phyloP scores from a whole-genome alignment of 352 stramenopile species.

The Phytophthora foliorum region DNA sequence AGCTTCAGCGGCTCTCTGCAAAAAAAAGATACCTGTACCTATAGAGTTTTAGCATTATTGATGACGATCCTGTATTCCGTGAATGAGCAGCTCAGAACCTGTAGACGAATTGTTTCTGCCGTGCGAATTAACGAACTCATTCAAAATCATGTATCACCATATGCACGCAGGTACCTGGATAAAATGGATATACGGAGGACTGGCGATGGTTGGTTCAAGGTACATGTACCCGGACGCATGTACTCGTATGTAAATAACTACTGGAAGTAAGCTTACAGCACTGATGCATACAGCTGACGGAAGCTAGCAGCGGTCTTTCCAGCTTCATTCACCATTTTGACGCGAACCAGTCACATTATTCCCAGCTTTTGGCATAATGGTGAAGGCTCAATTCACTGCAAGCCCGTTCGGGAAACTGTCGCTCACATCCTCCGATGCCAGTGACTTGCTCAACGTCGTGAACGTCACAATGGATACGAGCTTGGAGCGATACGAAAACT shows the following conservation, averaged over 20 bases:
- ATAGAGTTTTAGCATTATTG: too few species aligned
- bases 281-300: not conserved
- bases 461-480: slow-evolving; percentile 17
- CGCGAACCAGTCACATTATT: not conserved
- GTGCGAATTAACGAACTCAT: not conserved
- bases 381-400: slow-evolving; percentile 20
- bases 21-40: too few species aligned
- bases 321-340: not conserved
- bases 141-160: not conserved
- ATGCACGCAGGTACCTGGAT: slow-evolving; percentile 1
- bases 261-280: not conserved
- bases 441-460: slow-evolving; percentile 9
- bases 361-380: slow-evolving; percentile 25
- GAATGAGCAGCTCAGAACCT: too few species aligned
- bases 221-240: not conserved
- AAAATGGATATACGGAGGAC: not conserved
- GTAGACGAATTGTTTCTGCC: too few species aligned
- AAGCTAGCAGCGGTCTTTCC: too few species aligned
- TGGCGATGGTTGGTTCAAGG: not conserved
- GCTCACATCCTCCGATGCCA: slow-evolving; percentile 14
- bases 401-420: slow-evolving; percentile 27
- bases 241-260: not conserved
- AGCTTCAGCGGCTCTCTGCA: not conserved
- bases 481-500: slow-evolving; percentile 23
- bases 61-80: too few species aligned